Evolutionary conservation across 352 stramenopile species (phyloP), one percentile per base, ranked within the genome.

Genomic region (Stramenopiles sp.): DNA sequence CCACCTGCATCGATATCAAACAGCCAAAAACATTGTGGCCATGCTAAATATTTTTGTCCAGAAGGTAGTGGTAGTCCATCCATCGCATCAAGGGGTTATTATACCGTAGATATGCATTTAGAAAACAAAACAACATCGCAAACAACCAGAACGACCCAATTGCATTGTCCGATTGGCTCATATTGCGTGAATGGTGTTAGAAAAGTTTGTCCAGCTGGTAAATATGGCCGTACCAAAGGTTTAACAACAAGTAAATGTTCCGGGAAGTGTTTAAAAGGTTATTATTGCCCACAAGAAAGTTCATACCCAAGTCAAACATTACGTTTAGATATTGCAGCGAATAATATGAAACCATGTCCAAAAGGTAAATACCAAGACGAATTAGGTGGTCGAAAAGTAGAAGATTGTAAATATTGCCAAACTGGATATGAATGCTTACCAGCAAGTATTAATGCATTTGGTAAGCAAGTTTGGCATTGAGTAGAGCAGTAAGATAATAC

Each of bases 221-320:
- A 27, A 27, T 69, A 69, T 27, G 53, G 53, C 27, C 20, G 53
- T 69, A 27, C 27, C 53, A 69, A 69, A 27, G 53, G 53, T 69
- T 27, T 69, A 27, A 69, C 53, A 27, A 27, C 20, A 69, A 27
- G 27, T 20, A 20, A 69, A 20, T 69, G 53, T 27, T 69, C 53
- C 27, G 53, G 53, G 27, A 69, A 23, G 20, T 69, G 53, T 69
- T 20, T 27, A 27, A 20, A 20, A 23, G 53, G 53, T 23, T 80
- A 80, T 63, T 80, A 80, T 63, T 80, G 78, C 78, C 7, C 78
- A 20, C 29, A n/a, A n/a, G n/a, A n/a, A n/a, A n/a, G n/a, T n/a
- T n/a, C n/a, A n/a, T n/a, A n/a, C n/a, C n/a, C n/a, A n/a, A n/a
- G n/a, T n/a, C n/a, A n/a, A n/a, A n/a, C n/a, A n/a, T n/a, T n/a